phyloP scores from a whole-genome alignment of 345 rosid species.

The Fremontodendron californicum region DNA sequence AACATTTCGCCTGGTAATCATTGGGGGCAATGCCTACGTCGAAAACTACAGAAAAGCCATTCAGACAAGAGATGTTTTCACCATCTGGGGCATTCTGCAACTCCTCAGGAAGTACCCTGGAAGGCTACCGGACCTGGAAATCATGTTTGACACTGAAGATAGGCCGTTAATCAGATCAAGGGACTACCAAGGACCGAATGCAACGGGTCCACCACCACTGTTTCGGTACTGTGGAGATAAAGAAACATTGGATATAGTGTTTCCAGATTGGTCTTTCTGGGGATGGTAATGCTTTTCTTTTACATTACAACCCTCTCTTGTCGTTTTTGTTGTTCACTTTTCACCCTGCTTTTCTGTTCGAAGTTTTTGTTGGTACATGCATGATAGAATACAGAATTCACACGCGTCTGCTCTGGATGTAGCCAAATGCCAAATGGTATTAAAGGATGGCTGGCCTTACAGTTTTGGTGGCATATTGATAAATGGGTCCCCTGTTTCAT shows the following conservation, averaged over 20 bases:
- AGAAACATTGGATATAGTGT: slow-evolving; percentile 37
- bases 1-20: slow-evolving; percentile 41
- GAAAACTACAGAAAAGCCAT: slow-evolving; percentile 31
- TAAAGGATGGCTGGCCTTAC: neutral
- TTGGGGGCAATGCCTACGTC: slow-evolving; percentile 38
- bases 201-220: slow-evolving; percentile 39
- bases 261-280: slow-evolving; percentile 77
- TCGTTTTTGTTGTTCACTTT: neutral
- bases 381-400: neutral
- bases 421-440: neutral
- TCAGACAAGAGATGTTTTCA: slow-evolving; percentile 52
- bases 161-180: slow-evolving; percentile 31
- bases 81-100: slow-evolving; percentile 62
- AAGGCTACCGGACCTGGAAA: slow-evolving; percentile 50
- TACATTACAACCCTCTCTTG: neutral
- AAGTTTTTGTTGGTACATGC: neutral
- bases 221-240: slow-evolving; percentile 50
- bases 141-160: slow-evolving; percentile 56
- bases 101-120: slow-evolving; percentile 56
- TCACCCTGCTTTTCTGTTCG: neutral
- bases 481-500: neutral
- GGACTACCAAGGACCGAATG: slow-evolving; percentile 28
- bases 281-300: slow-evolving; percentile 40
- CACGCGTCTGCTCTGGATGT: slow-evolving; percentile 26
- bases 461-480: neutral